These are phyloP conservation scores for Trichophyton mentagrophytes DNA, from an alignment of 2,329 filamentous ascomycete species.

Conservation along the genomic window DNA sequence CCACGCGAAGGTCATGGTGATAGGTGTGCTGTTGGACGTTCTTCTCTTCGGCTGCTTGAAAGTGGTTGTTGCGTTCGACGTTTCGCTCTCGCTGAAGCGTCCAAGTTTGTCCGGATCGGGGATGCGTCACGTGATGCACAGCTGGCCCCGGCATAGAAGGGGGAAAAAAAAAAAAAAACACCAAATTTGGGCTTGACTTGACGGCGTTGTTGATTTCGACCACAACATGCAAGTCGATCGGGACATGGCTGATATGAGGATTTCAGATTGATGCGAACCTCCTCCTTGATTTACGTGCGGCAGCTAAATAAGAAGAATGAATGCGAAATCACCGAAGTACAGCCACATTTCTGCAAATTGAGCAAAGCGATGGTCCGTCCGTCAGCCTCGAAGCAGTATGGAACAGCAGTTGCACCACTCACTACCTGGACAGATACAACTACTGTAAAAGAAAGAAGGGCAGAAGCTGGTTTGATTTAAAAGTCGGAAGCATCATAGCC, in stretches of 20 bases:
- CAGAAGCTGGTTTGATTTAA: background rate
- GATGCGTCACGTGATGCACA: background rate
- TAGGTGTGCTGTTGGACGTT: background rate
- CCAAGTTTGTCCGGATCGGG: background rate
- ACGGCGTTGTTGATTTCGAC: background rate
- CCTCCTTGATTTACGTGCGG: background rate
- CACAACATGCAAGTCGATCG: background rate
- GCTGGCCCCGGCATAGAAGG: too few relatives aligned
- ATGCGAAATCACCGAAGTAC: too few relatives aligned
- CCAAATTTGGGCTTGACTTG: background rate
- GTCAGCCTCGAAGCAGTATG: background rate
- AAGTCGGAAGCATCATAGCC: background rate
- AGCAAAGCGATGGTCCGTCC: background rate
- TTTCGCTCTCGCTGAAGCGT: background rate
- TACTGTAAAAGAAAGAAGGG: background rate
- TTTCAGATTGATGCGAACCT: background rate
- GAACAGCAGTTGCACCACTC: background rate
- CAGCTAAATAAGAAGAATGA: background rate
- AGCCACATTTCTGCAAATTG: too few relatives aligned
- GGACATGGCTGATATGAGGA: background rate
- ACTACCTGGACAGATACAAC: background rate
- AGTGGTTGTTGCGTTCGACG: background rate
- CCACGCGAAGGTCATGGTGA: conserved; percentile 83
- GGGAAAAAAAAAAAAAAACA: too few relatives aligned
- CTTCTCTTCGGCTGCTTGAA: background rate